Percentiles rank a stretch among this genome's conserved stretches.
phyloP scores from a whole-genome alignment of 208 protist genomes.

The Porcisia deanei region DNA sequence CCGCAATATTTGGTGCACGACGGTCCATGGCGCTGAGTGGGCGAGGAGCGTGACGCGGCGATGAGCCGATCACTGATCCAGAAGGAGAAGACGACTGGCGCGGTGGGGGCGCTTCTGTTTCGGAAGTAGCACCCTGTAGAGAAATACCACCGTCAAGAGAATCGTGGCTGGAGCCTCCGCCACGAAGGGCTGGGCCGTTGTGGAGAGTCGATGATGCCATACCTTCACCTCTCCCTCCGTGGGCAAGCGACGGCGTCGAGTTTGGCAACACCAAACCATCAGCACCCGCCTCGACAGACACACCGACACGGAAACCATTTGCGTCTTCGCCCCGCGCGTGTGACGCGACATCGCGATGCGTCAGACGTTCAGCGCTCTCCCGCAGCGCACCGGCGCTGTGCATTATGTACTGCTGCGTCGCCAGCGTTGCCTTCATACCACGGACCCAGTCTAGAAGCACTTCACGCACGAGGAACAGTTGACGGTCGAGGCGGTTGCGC shows the following conservation, averaged over 20 bases:
- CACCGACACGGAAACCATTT: not conserved
- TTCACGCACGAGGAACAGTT: conserved; percentile 69
- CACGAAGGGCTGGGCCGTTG: not conserved
- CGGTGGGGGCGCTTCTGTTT: not conserved
- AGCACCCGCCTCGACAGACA: conserved; percentile 11
- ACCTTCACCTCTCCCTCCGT: not conserved
- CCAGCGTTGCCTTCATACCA: conserved; percentile 31
- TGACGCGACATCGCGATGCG: not conserved
- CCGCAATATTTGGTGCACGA: conserved; percentile 21
- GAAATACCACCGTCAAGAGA: not conserved
- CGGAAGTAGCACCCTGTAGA: not conserved
- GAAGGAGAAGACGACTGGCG: not conserved
- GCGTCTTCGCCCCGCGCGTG: not conserved
- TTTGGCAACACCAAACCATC: conserved; percentile 16
- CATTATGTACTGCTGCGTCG: conserved; percentile 1
- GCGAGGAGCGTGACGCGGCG: not conserved
- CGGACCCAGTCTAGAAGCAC: conserved; percentile 73
- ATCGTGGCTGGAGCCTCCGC: not conserved
- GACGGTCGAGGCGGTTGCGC: conserved; percentile 60
- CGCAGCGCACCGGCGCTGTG: not conserved
- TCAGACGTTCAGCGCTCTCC: not conserved
- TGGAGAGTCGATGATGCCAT: no score
- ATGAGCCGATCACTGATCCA: not conserved
- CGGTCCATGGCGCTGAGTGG: conserved; percentile 21
- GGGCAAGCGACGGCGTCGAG: conserved; percentile 4